Base-by-base conservation (phyloP, 2,329 filamentous ascomycete genomes). In the Trichoderma sp. region DNA sequence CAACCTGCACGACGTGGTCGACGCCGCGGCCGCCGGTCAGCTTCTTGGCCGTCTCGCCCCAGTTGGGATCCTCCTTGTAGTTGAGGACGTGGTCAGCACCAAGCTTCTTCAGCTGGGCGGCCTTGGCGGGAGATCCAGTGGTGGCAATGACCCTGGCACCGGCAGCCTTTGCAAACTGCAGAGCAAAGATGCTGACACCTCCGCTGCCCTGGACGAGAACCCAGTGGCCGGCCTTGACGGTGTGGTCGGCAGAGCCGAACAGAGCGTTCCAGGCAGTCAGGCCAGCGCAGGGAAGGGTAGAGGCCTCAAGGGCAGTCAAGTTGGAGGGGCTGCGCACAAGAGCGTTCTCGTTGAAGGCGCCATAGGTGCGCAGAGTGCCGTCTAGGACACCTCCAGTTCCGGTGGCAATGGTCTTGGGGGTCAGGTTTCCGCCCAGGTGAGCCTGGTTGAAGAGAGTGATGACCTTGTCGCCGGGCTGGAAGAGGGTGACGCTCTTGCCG, bases 181-280 rank as follows among this genome's bases (percentile, higher is more conserved):
- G 79, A 4, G 86, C 90, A 72, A 91, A 91, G 73, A 92, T 84
- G 73, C 86, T 88, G 8, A 93, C 91, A 72, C 91, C 91, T 24
- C 91, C 91, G 0, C 90, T 92, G n/a, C 91, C 91, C 80, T 92
- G 89, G 1, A 90, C 90, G 39, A 93, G 84, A 3, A 93, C 89
- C 75, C 80, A 84, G 73, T 87, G 80, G 4, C 89, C 89, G 0
- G 88, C 85, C 76, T 84, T 83, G 72, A 91, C 74, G 61, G 77
- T 77, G 73, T 79, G 78, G 28, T 83, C 81, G 74, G 80, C 80
- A 34, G 89, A 76, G 2, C 90, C 90, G 75, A 88, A 91, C 14
- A 92, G 82, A 3, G 88, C 87, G 77, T 91, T 91, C 90, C 90
- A 92, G 30, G 86, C 87, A 3, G 90, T 92, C 61, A 92, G 76